These are phyloP conservation scores for Diaporthe helianthi DNA, from an alignment of 2,329 filamentous ascomycete species.

Conservation along the genomic window DNA sequence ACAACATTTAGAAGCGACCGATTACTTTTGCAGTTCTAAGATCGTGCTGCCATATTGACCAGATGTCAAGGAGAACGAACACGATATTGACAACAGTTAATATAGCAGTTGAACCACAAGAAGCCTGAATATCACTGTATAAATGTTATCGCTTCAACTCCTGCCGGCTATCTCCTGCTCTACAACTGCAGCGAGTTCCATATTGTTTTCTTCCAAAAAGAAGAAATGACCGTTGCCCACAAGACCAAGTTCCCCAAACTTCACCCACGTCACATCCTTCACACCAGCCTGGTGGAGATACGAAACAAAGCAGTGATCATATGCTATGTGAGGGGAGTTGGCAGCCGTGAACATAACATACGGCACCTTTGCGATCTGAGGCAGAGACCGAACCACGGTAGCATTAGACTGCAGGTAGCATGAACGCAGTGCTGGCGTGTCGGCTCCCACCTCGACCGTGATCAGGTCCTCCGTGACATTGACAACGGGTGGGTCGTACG, in stretches of 20 bases:
- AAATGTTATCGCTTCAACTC: neutral
- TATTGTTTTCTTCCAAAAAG: conserved; percentile 11
- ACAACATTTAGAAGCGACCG: no score
- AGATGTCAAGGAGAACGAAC: no score
- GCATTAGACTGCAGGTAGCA: conserved; percentile 11
- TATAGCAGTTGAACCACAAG: no score
- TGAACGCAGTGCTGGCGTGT: neutral
- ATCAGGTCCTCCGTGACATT: neutral
- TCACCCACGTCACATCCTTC: conserved; percentile 9
- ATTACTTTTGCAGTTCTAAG: no score
- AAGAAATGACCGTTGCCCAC: conserved; percentile 18
- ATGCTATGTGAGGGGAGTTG: conserved; percentile 19
- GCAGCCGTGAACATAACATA: conserved; percentile 17
- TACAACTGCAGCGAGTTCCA: conserved; percentile 6
- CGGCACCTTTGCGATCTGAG: conserved; percentile 9
- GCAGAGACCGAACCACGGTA: conserved; percentile 9
- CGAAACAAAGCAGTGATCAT: conserved; percentile 14
- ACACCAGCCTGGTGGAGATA: conserved; percentile 12
- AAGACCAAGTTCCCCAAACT: conserved; percentile 6
- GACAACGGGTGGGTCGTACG: neutral
- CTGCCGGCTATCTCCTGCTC: conserved; percentile 9
- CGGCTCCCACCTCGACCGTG: conserved; percentile 2
- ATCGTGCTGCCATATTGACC: no score
- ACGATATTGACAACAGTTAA: no score
- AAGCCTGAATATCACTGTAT: no score